Evolutionary conservation across 441 rosid species (phyloP).

Genomic region (Pelargonium cotyledonis): DNA sequence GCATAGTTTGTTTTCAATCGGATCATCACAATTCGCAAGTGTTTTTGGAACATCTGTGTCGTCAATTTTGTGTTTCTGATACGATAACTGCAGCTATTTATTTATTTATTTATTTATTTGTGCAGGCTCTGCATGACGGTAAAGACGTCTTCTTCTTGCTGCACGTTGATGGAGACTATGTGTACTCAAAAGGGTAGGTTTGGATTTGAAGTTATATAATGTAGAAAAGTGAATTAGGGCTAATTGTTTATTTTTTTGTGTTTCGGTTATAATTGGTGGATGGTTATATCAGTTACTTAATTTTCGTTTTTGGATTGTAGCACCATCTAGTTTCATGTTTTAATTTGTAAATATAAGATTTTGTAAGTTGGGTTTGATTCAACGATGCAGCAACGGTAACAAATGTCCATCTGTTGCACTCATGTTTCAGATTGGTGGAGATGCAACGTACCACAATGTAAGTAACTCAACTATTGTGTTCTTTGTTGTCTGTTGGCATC

Average conservation of each 20-base stretch:
- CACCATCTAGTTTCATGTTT: background rate
- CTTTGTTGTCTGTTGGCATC: background rate
- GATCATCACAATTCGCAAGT: too few species aligned
- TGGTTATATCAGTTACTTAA: background rate
- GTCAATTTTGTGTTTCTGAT: conserved; percentile 8
- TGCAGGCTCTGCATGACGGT: conserved; percentile 87
- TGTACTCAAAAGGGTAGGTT: conserved; percentile 64
- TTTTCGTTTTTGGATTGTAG: too few species aligned
- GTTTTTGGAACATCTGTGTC: background rate
- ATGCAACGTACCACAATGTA: conserved; percentile 80
- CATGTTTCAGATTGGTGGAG: conserved; percentile 87
- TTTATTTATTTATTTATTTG: conserved; percentile 18
- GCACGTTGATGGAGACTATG: conserved; percentile 83
- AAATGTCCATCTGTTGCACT: conserved; percentile 87
- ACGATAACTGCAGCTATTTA: background rate
- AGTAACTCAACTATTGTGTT: conserved; percentile 18
- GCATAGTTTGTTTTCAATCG: too few species aligned
- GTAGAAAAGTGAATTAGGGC: background rate
- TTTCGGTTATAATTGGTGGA: background rate
- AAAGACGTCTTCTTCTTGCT: conserved; percentile 65
- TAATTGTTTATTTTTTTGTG: background rate
- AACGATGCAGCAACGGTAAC: conserved; percentile 49
- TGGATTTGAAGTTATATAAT: conserved; percentile 4
- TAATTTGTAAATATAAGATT: background rate
- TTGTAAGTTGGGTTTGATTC: conserved; percentile 29